Percentiles rank a stretch among this genome's conserved stretches.
Conservation (phyloP, 176 grass and related monocot species). For the Cymbopogon citratus region DNA sequence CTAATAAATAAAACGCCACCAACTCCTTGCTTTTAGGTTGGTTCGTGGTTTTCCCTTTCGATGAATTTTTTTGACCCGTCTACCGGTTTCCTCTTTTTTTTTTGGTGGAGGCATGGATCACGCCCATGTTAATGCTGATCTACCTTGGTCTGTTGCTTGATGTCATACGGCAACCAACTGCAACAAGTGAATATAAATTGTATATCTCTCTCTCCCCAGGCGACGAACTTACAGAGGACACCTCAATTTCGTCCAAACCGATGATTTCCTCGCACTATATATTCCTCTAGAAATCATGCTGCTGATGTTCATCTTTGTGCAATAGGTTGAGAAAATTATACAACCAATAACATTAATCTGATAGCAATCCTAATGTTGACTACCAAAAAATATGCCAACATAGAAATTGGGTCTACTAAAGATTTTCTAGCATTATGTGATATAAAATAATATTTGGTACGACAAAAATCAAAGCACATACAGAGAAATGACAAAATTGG, state of each 20-base stretch:
- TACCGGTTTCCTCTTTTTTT: slow-evolving; percentile 12
- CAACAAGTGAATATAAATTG: not conserved
- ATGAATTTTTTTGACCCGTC: not conserved
- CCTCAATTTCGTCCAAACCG: no score
- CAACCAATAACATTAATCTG: no score
- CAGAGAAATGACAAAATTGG: no score
- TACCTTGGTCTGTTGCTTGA: not conserved
- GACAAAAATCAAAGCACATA: no score
- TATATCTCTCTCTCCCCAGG: not conserved
- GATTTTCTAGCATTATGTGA: no score
- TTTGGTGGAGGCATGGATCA: not conserved
- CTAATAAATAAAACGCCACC: not conserved
- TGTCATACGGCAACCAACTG: not conserved
- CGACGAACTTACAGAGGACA: no score
- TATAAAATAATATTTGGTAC: no score
- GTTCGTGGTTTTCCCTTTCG: not conserved
- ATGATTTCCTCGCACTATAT: not conserved
- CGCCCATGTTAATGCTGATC: not conserved
- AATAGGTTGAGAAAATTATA: not conserved
- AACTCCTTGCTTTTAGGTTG: not conserved
- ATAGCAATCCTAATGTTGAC: not conserved
- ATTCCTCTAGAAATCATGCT: not conserved
- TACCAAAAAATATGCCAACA: no score
- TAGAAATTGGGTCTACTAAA: no score
- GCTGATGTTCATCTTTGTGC: not conserved